phyloP scores from a whole-genome alignment of 1,284 basidiomycete species.

The Ustilago esculenta region DNA sequence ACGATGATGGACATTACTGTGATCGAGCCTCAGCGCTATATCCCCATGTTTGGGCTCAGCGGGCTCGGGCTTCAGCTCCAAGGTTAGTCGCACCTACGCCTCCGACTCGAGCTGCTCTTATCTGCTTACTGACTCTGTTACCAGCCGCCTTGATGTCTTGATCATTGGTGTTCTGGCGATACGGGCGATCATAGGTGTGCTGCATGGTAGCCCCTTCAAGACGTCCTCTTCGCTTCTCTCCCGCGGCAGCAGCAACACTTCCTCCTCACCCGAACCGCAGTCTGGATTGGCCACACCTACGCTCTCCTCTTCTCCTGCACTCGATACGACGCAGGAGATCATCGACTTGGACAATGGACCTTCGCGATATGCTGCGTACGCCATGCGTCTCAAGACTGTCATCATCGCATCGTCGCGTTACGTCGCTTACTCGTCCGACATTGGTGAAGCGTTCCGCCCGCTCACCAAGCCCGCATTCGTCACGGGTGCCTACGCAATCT shows the following conservation, averaged over 20 bases:
- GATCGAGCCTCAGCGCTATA: conserved; percentile 37
- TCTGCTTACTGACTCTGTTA: too few relatives aligned
- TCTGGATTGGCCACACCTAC: conserved; percentile 42
- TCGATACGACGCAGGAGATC: conserved; percentile 19
- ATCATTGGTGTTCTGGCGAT: too few relatives aligned
- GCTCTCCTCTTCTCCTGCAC: conserved; percentile 11
- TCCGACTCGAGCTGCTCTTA: too few relatives aligned
- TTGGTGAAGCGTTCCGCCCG: conserved; percentile 91
- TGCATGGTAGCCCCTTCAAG: conserved; percentile 23
- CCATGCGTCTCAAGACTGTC: conserved; percentile 57
- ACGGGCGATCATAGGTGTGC: conserved; percentile 8
- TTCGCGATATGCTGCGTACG: conserved; percentile 56
- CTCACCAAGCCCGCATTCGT: conserved; percentile 82
- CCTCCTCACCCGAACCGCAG: background rate
- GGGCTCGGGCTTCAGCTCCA: conserved; percentile 39
- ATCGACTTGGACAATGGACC: conserved; percentile 53
- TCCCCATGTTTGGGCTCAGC: conserved; percentile 41
- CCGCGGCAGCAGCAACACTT: conserved; percentile 1
- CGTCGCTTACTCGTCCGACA: conserved; percentile 77
- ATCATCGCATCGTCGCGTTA: conserved; percentile 50
- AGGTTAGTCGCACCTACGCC: conserved; percentile 4
- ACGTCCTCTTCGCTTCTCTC: conserved; percentile 27
- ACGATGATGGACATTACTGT: conserved; percentile 27
- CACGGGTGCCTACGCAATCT: conserved; percentile 84
- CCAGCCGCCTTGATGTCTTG: too few relatives aligned